Conservation (phyloP, 1,284 basidiomycete species). For the Ganoderma sinense region DNA sequence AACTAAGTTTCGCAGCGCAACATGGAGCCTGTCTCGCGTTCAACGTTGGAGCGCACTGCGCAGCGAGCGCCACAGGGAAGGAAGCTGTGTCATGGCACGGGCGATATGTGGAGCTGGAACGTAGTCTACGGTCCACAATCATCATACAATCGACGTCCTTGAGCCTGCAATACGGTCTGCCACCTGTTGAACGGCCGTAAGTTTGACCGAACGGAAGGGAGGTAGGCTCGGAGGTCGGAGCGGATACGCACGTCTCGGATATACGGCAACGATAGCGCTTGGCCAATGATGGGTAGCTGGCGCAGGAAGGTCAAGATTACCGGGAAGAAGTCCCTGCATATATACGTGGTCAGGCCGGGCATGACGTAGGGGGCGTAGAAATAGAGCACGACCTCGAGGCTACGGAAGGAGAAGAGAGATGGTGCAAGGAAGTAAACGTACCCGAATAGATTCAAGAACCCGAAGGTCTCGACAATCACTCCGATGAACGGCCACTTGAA, state of each 20-base stretch:
- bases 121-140: neutral
- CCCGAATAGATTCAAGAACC: conserved; percentile 98
- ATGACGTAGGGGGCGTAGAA: conserved; percentile 5
- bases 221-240: neutral
- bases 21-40: neutral
- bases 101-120: neutral
- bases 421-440: conserved; percentile 51
- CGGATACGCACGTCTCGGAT: conserved; percentile 67
- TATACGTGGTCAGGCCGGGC: neutral
- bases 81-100: neutral
- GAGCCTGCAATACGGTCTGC: conserved; percentile 81
- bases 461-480: conserved; percentile 93
- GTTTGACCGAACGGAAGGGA: neutral
- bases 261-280: conserved; percentile 86
- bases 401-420: neutral
- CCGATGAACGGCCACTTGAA: conserved; percentile 94
- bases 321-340: conserved; percentile 96
- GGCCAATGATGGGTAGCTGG: conserved; percentile 94
- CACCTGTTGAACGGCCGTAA: conserved; percentile 48
- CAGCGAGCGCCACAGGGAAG: neutral
- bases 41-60: neutral
- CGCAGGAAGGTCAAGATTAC: conserved; percentile 96
- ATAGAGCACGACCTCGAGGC: neutral
- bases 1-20: neutral
- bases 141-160: conserved; percentile 76